Conservation (phyloP, 306 rosid genomes). For the Delonix regia region DNA sequence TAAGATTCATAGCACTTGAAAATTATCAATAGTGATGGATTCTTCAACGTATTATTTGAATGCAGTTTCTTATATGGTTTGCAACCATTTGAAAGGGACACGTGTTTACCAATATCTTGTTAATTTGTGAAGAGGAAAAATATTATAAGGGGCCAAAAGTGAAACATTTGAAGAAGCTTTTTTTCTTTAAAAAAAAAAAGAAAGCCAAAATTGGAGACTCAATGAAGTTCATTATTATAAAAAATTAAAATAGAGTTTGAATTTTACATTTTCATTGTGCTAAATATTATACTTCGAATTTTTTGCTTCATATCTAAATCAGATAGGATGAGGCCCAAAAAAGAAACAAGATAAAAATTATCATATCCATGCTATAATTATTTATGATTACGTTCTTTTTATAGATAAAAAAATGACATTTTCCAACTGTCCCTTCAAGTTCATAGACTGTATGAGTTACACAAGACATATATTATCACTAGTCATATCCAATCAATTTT, state of each 20-base stretch:
- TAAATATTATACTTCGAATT: background rate
- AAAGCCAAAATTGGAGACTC: background rate
- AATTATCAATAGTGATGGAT: background rate
- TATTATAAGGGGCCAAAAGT: background rate
- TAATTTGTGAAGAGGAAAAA: background rate
- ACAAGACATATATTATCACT: background rate
- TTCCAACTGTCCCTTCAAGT: slow-evolving; percentile 36
- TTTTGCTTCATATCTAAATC: background rate
- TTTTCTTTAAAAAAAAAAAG: background rate
- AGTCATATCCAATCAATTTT: background rate
- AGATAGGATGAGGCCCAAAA: background rate
- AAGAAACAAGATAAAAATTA: background rate
- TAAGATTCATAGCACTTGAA: slow-evolving; percentile 21
- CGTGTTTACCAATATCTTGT: background rate
- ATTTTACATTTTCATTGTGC: background rate
- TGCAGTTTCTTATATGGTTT: background rate
- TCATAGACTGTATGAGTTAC: slow-evolving; percentile 29
- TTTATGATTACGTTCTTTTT: too few species aligned
- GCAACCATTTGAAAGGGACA: slow-evolving; percentile 20
- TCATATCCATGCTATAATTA: background rate
- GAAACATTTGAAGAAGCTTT: background rate
- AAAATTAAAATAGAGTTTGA: background rate
- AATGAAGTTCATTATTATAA: background rate
- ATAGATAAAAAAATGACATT: background rate
- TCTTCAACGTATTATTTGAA: slow-evolving; percentile 12